phyloP scores from a whole-genome alignment of 78 protist genomes.

The Dictyostelium brefeldianum region DNA sequence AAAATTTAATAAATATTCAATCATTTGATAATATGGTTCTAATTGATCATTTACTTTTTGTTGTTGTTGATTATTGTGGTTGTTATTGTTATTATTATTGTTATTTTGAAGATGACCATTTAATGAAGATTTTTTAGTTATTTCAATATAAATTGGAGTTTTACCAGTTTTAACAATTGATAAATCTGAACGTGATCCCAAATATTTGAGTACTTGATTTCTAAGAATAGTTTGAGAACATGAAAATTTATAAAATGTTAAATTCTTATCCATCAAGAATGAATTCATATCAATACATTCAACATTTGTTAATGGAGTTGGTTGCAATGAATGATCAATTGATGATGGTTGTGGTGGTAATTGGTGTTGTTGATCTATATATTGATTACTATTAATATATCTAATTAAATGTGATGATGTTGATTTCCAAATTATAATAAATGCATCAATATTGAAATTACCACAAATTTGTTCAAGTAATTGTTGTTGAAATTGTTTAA shows the following conservation, averaged over 20 bases:
- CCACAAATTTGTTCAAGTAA: background rate
- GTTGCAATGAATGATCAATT: background rate
- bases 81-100: background rate
- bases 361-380: too few relatives aligned
- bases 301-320: background rate
- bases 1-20: too few relatives aligned
- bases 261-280: background rate
- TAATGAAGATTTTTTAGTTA: background rate
- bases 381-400: too few relatives aligned
- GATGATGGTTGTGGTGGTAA: too few relatives aligned
- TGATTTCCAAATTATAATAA: constrained; percentile 3
- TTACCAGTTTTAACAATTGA: background rate
- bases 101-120: background rate
- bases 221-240: background rate
- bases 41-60: too few relatives aligned
- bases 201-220: background rate
- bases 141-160: constrained; percentile 3
- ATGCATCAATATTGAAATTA: constrained; percentile 13
- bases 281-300: background rate
- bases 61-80: background rate
- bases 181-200: background rate
- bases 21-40: too few relatives aligned
- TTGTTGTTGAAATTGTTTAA: background rate
- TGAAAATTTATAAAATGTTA: background rate
- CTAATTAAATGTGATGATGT: background rate